Conservation (phyloP, 495 filamentous ascomycete species). For the Friedmanniomyces simplex region DNA sequence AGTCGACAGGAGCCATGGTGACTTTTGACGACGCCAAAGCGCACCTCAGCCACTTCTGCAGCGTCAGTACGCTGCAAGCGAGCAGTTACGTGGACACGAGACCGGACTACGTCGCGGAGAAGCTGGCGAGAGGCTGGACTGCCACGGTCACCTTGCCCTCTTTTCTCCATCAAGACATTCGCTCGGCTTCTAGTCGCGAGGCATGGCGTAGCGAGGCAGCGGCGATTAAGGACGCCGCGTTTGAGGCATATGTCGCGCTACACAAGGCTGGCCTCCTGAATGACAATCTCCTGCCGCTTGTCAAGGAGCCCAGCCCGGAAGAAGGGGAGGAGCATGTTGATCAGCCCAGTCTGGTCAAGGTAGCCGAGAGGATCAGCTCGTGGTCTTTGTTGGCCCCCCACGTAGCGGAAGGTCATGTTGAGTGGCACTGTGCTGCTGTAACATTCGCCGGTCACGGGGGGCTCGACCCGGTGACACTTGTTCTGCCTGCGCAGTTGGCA, state of each 20-base stretch:
- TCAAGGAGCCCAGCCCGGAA: constrained; percentile 7
- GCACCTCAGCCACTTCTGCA: constrained; percentile 80
- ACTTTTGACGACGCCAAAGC: constrained; percentile 58
- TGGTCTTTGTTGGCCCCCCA: neutral
- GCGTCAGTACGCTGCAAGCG: constrained; percentile 39
- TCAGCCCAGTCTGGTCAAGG: constrained; percentile 9
- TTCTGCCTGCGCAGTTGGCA: constrained; percentile 32
- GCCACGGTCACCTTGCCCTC: constrained; percentile 62
- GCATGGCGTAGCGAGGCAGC: constrained; percentile 62
- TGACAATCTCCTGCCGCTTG: constrained; percentile 63
- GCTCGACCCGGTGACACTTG: constrained; percentile 25
- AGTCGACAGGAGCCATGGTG: constrained; percentile 56
- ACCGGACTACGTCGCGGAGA: constrained; percentile 28
- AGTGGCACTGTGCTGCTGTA: neutral
- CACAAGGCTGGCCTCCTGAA: constrained; percentile 63
- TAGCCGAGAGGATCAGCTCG: constrained; percentile 18
- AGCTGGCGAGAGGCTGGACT: constrained; percentile 24
- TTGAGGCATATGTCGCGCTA: constrained; percentile 65
- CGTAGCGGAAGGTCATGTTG: neutral
- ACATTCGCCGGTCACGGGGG: neutral
- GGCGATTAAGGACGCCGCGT: constrained; percentile 74
- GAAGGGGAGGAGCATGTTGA: constrained; percentile 1
- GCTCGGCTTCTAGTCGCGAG: constrained; percentile 40
- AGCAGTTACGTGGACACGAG: constrained; percentile 44
- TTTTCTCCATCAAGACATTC: constrained; percentile 54